These are phyloP conservation scores for Corrigiola litoralis DNA, from an alignment of 179 eudicot genomes.

Conservation along the genomic window DNA sequence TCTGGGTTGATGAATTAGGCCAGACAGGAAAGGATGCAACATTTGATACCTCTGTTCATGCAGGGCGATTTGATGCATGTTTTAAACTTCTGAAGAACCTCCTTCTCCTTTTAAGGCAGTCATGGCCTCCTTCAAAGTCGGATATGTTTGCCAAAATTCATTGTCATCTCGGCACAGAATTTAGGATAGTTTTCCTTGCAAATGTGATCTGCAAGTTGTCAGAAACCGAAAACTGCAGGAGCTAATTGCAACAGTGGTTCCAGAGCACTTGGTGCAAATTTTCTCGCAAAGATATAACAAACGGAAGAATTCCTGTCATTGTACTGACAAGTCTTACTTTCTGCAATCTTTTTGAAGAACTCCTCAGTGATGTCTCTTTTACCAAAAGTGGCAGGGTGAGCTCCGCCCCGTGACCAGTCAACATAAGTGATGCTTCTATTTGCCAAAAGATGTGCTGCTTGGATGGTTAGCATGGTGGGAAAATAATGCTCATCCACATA, in stretches of 20 bases:
- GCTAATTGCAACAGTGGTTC: conserved; percentile 49
- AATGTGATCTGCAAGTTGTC: not conserved
- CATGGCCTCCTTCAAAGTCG: not conserved
- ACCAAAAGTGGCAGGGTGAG: conserved; percentile 80
- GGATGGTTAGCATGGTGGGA: conserved; percentile 68
- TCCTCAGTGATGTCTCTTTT: conserved; percentile 34
- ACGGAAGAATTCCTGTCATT: conserved; percentile 36
- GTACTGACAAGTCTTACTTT: conserved; percentile 37
- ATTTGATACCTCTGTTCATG: not conserved
- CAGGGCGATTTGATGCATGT: not conserved
- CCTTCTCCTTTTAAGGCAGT: not conserved
- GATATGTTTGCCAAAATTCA: not conserved
- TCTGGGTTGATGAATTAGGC: not conserved
- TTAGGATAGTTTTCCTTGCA: no score
- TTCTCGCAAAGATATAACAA: conserved; percentile 60
- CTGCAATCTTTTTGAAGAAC: conserved; percentile 41
- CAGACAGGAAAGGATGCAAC: not conserved
- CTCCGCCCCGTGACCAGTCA: conserved; percentile 80
- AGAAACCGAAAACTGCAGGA: conserved; percentile 30
- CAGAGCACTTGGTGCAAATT: conserved; percentile 64
- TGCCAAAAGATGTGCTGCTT: conserved; percentile 41
- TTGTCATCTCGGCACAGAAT: not conserved
- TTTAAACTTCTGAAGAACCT: not conserved
- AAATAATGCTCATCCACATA: conserved; percentile 80
- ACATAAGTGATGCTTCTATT: conserved; percentile 72